phyloP scores from a whole-genome alignment of 805 yeast species.

The Candida lessepsii region DNA sequence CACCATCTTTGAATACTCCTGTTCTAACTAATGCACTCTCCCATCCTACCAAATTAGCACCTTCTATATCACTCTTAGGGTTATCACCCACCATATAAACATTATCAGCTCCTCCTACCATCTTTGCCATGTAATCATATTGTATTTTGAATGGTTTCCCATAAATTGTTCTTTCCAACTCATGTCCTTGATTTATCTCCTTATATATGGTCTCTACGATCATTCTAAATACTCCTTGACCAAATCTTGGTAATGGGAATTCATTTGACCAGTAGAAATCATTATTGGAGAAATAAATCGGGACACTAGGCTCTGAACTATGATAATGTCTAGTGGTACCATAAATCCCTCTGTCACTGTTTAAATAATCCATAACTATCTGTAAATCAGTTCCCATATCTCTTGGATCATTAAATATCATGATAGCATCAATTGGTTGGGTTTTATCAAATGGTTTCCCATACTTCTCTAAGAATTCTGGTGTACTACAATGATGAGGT shows the following conservation, averaged over 20 bases:
- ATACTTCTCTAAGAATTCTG: constrained; percentile 34
- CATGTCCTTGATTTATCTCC: constrained; percentile 49
- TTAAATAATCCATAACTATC: constrained; percentile 67
- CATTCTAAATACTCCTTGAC: constrained; percentile 84
- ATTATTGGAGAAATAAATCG: constrained; percentile 76
- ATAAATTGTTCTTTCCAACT: constrained; percentile 54
- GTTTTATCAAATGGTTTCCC: constrained; percentile 10
- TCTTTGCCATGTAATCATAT: constrained; percentile 66
- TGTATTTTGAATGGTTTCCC: constrained; percentile 84
- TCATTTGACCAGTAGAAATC: constrained; percentile 89
- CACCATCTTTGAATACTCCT: constrained; percentile 77
- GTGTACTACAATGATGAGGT: constrained; percentile 62
- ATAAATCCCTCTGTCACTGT: constrained; percentile 57
- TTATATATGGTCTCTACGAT: constrained; percentile 59
- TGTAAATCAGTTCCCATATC: constrained; percentile 87
- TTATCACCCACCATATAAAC: constrained; percentile 97
- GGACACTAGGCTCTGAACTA: constrained; percentile 51
- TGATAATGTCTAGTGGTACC: constrained; percentile 53
- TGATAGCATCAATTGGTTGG: constrained; percentile 64
- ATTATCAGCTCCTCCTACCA: constrained; percentile 39
- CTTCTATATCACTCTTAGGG: constrained; percentile 88
- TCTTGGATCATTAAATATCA: constrained; percentile 86
- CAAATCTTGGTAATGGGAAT: constrained; percentile 74
- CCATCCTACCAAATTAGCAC: constrained; percentile 90
- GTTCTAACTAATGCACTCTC: constrained; percentile 78